Conservation (phyloP, 2,329 filamentous ascomycete species). For the Sporothrix phasma region DNA sequence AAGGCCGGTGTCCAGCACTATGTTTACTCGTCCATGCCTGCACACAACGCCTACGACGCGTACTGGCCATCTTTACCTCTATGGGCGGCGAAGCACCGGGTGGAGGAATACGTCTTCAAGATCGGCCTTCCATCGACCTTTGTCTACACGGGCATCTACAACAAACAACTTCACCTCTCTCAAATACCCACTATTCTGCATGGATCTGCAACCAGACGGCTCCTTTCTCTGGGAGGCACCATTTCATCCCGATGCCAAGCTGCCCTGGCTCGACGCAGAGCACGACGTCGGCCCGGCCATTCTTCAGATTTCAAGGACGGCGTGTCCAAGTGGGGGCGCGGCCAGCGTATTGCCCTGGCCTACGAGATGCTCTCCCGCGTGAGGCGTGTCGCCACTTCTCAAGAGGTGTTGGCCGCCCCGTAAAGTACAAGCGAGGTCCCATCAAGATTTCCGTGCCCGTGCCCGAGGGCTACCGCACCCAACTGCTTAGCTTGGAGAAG, state of each 20-base stretch:
- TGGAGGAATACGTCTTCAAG: constrained; percentile 82
- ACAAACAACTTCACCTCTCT: constrained; percentile 98
- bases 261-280: constrained; percentile 94
- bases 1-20: constrained; percentile 78
- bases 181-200: constrained; percentile 87
- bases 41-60: constrained; percentile 71
- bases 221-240: constrained; percentile 90
- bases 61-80: constrained; percentile 75
- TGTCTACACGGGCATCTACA: constrained; percentile 94
- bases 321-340: constrained; percentile 67
- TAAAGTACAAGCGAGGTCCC: constrained; percentile 65
- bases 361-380: constrained; percentile 80
- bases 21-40: constrained; percentile 95
- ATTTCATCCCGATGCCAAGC: constrained; percentile 77
- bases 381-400: constrained; percentile 77
- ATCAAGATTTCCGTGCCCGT: constrained; percentile 82
- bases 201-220: constrained; percentile 76
- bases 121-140: constrained; percentile 81
- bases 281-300: constrained; percentile 91
- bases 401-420: constrained; percentile 64
- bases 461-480: constrained; percentile 77
- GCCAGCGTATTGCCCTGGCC: constrained; percentile 68
- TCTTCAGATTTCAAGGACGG: constrained; percentile 91
- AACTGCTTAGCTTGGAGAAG: constrained; percentile 61
- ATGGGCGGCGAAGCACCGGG: constrained; percentile 85